Conservation (phyloP, 2,329 filamentous ascomycete species). For the Alternaria longipes region DNA sequence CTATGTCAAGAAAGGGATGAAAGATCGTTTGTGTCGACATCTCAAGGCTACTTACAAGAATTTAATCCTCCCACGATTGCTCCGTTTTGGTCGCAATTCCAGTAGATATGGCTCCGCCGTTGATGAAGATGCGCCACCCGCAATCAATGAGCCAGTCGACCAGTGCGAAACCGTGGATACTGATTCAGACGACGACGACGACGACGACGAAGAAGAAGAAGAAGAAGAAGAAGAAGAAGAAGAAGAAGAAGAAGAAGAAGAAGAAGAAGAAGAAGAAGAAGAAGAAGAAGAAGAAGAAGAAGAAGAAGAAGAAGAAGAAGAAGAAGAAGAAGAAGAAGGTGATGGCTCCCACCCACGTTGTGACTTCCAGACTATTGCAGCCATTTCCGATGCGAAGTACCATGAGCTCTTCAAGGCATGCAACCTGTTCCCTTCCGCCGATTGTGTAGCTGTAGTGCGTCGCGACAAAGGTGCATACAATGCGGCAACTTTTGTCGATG, state of each 20-base stretch:
- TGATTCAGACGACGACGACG: neutral
- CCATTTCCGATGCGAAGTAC: neutral
- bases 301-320: too few relatives aligned
- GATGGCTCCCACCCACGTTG: neutral
- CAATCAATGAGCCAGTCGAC: neutral
- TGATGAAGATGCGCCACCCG: neutral
- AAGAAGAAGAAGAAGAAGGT: neutral
- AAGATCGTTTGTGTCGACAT: neutral
- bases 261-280: neutral
- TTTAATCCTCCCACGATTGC: neutral
- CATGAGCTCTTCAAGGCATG: neutral
- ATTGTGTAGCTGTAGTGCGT: neutral
- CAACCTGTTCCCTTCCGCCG: neutral
- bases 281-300: neutral
- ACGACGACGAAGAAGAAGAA: too few relatives aligned
- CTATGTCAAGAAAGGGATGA: neutral
- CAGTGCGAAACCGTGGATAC: neutral
- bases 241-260: too few relatives aligned
- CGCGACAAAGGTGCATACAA: neutral
- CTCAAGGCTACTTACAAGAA: neutral
- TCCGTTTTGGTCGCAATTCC: neutral
- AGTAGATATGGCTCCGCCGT: neutral
- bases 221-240: neutral
- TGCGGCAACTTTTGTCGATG: neutral
- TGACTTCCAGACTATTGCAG: neutral